These are phyloP conservation scores for Groenewaldozyma auringiensis DNA, from an alignment of 1,139 yeast species.

Conservation along the genomic window DNA sequence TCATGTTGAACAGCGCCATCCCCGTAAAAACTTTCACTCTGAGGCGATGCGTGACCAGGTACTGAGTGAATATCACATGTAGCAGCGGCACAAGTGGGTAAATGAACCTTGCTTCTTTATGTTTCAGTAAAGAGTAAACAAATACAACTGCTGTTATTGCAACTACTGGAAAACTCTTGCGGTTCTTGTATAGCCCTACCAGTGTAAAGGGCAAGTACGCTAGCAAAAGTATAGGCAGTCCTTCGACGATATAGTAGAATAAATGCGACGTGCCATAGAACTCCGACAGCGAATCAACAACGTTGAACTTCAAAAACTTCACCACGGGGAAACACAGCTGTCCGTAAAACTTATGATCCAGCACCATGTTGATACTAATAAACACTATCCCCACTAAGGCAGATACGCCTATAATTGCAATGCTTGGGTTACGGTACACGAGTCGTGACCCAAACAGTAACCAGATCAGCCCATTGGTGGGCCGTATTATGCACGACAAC, in stretches of 20 bases:
- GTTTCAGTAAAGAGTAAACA: constrained; percentile 59
- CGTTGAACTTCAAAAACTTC: constrained; percentile 70
- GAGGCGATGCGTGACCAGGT: constrained; percentile 9
- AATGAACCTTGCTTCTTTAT: constrained; percentile 89
- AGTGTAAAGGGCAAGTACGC: constrained; percentile 57
- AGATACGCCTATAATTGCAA: constrained; percentile 15
- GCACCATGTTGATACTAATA: constrained; percentile 11
- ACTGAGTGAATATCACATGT: constrained; percentile 28
- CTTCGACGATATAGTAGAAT: constrained; percentile 80
- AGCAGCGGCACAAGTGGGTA: constrained; percentile 78
- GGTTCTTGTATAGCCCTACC: constrained; percentile 32
- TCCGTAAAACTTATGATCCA: constrained; percentile 61
- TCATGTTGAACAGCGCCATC: constrained; percentile 36
- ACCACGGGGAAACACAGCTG: constrained; percentile 51
- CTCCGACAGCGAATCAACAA: constrained; percentile 60
- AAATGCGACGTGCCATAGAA: constrained; percentile 84
- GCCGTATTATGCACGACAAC: constrained; percentile 49
- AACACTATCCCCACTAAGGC: constrained; percentile 24
- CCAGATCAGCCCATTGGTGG: constrained; percentile 81
- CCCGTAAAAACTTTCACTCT: constrained; percentile 14
- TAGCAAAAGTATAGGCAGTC: constrained; percentile 66
- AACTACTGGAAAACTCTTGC: constrained; percentile 23
- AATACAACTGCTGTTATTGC: constrained; percentile 39
- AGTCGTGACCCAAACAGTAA: constrained; percentile 43
- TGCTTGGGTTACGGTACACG: constrained; percentile 16